Evolutionary conservation across 176 grass and related monocot genomes (phyloP).

Genomic region (Luzula sylvatica): DNA sequence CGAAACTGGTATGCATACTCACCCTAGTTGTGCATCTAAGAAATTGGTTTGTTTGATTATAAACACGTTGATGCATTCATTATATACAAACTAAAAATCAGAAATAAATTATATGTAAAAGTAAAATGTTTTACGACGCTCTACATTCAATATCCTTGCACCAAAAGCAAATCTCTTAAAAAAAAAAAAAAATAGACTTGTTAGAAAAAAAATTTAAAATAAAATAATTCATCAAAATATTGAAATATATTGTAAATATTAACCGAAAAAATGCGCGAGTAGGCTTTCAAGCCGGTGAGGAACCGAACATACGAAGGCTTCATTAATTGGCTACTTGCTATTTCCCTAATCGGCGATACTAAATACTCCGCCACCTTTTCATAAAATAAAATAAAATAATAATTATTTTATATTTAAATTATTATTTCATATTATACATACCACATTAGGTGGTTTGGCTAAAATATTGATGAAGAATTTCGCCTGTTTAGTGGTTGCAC

Average conservation of each 20-base stretch:
- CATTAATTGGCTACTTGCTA: conserved; percentile 67
- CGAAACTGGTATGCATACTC: too few species aligned
- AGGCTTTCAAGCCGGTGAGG: conserved; percentile 95
- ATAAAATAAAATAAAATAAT: conserved; percentile 18
- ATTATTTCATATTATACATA: conserved; percentile 21
- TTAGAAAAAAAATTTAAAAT: conserved; percentile 2
- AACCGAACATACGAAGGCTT: conserved; percentile 91
- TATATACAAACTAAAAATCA: not conserved
- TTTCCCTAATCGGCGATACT: conserved; percentile 68
- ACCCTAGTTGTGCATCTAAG: too few species aligned
- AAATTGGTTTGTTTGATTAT: too few species aligned
- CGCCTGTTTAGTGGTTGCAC: conserved; percentile 98
- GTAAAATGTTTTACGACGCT: conserved; percentile 38
- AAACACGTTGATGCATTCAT: too few species aligned
- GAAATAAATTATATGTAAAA: conserved; percentile 5
- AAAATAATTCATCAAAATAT: conserved; percentile 6
- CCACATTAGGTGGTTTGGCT: conserved; percentile 95
- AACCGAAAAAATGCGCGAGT: conserved; percentile 96
- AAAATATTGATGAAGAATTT: conserved; percentile 99
- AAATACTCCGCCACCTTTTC: conserved; percentile 71
- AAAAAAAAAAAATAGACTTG: conserved; percentile 12
- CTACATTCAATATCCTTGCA: conserved; percentile 41
- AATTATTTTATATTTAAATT: conserved; percentile 5
- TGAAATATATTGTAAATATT: not conserved
- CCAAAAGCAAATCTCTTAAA: conserved; percentile 90